phyloP scores from a whole-genome alignment of 129 eudicot species.

The Ambrosia artemisiifolia region DNA sequence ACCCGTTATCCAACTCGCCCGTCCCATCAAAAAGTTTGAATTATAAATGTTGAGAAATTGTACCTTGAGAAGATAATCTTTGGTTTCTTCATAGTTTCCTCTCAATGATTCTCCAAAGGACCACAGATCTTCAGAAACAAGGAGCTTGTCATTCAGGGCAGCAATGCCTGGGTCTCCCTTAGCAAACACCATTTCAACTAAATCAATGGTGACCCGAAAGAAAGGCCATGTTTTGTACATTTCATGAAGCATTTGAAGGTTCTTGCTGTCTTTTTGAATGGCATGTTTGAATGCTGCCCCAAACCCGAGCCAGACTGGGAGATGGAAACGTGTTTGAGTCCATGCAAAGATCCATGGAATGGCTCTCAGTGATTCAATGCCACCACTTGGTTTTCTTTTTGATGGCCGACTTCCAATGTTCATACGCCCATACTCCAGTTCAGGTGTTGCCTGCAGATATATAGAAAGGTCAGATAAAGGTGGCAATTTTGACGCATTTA shows the following conservation, averaged over 20 bases:
- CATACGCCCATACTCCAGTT: constrained; percentile 91
- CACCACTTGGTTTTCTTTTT: constrained; percentile 92
- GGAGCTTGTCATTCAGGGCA: constrained; percentile 82
- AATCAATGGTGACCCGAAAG: constrained; percentile 93
- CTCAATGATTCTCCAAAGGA: constrained; percentile 69
- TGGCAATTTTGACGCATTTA: background rate
- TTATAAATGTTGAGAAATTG: background rate
- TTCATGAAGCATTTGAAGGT: constrained; percentile 68
- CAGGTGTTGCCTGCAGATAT: constrained; percentile 77
- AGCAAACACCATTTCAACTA: constrained; percentile 96
- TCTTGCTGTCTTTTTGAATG: constrained; percentile 55
- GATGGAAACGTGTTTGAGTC: constrained; percentile 97
- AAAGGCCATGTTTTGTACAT: constrained; percentile 97
- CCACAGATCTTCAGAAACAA: constrained; percentile 79
- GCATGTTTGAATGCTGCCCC: constrained; percentile 88
- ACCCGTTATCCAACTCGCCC: background rate
- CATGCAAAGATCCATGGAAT: constrained; percentile 99
- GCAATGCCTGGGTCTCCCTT: constrained; percentile 96
- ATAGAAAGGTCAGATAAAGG: background rate
- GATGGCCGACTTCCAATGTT: constrained; percentile 98
- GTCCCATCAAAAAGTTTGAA: background rate
- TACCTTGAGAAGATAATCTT: constrained; percentile 77
- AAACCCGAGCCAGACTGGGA: constrained; percentile 98
- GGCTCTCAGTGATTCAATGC: constrained; percentile 94
- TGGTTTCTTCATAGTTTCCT: constrained; percentile 70